Percentiles rank a stretch among this genome's conserved stretches.
These are phyloP conservation scores for Symbiodinium natans DNA, from an alignment of 73 alveolate genomes.

Conservation along the genomic window DNA sequence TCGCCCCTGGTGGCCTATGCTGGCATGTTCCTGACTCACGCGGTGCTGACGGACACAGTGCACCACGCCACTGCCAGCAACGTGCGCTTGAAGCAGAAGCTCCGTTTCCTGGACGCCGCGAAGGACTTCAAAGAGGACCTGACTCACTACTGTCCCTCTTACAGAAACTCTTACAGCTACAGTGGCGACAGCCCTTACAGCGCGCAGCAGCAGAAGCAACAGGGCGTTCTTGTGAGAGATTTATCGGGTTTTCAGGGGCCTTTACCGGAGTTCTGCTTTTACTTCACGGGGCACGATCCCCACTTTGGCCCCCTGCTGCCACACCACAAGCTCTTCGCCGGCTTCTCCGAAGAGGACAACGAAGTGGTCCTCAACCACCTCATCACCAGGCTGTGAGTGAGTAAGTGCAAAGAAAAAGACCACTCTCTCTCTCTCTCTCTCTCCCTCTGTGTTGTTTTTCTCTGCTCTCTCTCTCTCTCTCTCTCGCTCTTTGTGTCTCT, in stretches of 20 bases:
- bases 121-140: slow-evolving; percentile 11
- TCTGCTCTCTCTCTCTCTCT: no score
- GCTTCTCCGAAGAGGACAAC: slow-evolving; percentile 28
- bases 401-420: no score
- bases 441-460: no score
- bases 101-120: slow-evolving; percentile 29
- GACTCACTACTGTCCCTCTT: slow-evolving; percentile 8
- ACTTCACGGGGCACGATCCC: slow-evolving; percentile 39
- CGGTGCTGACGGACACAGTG: slow-evolving; percentile 57
- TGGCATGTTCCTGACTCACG: slow-evolving; percentile 60
- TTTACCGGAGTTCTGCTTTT: slow-evolving; percentile 22
- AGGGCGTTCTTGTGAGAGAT: no score
- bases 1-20: slow-evolving; percentile 36
- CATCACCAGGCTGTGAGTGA: not conserved
- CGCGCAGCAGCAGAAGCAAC: not conserved
- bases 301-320: slow-evolving; percentile 68
- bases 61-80: slow-evolving; percentile 53
- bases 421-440: no score
- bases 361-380: not conserved
- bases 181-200: not conserved
- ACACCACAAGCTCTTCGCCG: not conserved
- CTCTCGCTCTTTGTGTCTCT: no score
- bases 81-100: slow-evolving; percentile 14
- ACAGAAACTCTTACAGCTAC: no score
- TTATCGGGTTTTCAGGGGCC: not conserved